Evolutionary conservation across 2,329 filamentous ascomycete genomes (phyloP), one percentile per base, ranked within the genome.

Genomic region (Fusarium chlamydosporum): DNA sequence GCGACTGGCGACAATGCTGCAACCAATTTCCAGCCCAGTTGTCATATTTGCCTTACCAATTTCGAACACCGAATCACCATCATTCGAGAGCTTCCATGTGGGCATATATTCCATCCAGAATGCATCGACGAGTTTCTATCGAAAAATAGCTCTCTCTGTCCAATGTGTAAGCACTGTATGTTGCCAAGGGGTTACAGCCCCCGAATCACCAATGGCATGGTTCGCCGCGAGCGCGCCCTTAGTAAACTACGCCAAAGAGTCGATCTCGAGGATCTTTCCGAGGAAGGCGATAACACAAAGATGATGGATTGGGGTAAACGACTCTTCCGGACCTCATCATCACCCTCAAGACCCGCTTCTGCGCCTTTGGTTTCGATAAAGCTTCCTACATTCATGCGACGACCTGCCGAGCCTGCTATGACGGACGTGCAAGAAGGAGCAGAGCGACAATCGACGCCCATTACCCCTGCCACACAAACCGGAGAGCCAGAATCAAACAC

Each of bases 81-180:
- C 20, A 94, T 98, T 56, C 91, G 94, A 56, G 92, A 97, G 79
- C 83, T 98, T 4, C 89, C 93, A 0, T 99, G 96, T 73, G 89
- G 91, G 1, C 96, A 99, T 77, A 95, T 98, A 58, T 99, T 94
- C 79, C 95, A 99, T 71, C 91, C 92, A 0, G 91, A 92, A 68
- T 99, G 96, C 75, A 94, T 98, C 68, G 94, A 98, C 75, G 87
- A 90, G 23, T 97, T 96, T 73, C 83, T 98, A 13, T 84, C 86
- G 42, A 85, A 89, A 56, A 91, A 91, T 75, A 96, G 92, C 76
- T 96, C 92, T 18, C 84, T 97, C 3, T 99, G 96, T 75, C 95
- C 96, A 1, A 83, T 97, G 72, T 99, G 96, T 83, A 97, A 97
- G 78, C 88, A 90, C 64, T 92, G 88, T 50, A 92, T 94, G 74